Base-by-base conservation (phyloP, 1,284 basidiomycete species). In the Malassezia brasiliensis region DNA sequence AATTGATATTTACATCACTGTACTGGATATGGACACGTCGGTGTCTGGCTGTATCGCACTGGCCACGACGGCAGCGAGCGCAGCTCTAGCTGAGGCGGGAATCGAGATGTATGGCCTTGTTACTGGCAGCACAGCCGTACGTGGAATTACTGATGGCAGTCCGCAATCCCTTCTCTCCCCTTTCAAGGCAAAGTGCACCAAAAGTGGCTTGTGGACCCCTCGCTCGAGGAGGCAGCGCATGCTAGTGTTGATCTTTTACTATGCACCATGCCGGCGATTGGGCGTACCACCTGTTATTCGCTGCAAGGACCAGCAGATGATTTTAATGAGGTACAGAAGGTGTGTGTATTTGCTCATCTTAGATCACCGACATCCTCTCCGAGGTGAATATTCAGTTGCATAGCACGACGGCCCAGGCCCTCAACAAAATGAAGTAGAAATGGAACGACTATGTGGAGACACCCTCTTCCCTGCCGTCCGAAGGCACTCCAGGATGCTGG, bases 1-100 rank as follows among this genome's bases (percentile, higher is more conserved):
- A 8, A 84, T 98, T 65, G 94, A 98, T 76, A 79, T 96, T 30
- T 91, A 88, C 76, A 77, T 99, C 41, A 86, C 85, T 14, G 80
- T 99, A 19, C 83, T 99, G 34, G 90, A 99, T 76, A 85, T 85
- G 10, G 90, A 96, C 71, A 87, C 87, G 3, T 79, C 86, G 15
- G 85, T 90, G 36, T 62, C 66, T 10, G 64, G 54, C 5, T 67
- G 62, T 42, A 58, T 59, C 20, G 59, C 65, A 2, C 48, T 64
- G 8, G 88, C 86, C 0, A 80, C 86, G 12, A 83, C 89, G 4
- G 91, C 91, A 11, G 89, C 90, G 0, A 89, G 87, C 64, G 83
- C 88, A 1, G 91, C 94, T 0, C 79, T 98, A 19, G 88, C 87
- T 8, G 82, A 88, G 66, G 88, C 89, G 17, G 87, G 88, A 0